Evolutionary conservation across 805 yeast species (phyloP).

Genomic region (Kluyveromyces siamensis): DNA sequence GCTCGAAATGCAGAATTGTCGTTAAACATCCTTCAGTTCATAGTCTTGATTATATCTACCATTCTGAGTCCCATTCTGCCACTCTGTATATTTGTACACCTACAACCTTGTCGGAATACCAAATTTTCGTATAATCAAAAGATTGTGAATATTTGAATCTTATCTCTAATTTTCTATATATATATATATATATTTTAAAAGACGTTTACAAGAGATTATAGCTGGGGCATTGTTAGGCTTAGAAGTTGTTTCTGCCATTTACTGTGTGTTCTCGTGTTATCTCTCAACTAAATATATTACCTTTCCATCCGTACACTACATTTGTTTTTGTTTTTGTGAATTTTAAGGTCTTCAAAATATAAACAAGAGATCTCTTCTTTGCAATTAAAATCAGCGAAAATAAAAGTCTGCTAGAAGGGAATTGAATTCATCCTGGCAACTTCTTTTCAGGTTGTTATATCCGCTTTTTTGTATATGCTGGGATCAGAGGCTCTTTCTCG

Average conservation of each 20-base stretch:
- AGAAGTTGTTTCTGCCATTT: no score
- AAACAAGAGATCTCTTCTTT: neutral
- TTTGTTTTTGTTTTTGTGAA: neutral
- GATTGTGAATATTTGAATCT: slow-evolving; percentile 6
- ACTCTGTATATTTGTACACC: neutral
- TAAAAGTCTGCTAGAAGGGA: neutral
- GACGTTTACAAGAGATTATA: no score
- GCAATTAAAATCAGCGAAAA: neutral
- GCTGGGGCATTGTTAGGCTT: no score
- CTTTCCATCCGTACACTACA: neutral
- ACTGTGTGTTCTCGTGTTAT: no score
- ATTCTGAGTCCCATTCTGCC: neutral
- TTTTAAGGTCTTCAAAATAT: neutral
- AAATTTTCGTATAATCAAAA: slow-evolving; percentile 1
- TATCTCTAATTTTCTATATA: neutral
- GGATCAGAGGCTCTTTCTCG: neutral
- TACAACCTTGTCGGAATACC: slow-evolving; percentile 1
- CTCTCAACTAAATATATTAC: neutral
- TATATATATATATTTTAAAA: no score
- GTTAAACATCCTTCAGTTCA: neutral
- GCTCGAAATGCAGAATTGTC: neutral
- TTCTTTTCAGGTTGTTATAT: no score
- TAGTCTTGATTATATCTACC: neutral
- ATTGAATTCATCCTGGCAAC: no score
- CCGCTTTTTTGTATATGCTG: no score